Conservation (phyloP, 495 filamentous ascomycete species). For the Tuber magnatum region DNA sequence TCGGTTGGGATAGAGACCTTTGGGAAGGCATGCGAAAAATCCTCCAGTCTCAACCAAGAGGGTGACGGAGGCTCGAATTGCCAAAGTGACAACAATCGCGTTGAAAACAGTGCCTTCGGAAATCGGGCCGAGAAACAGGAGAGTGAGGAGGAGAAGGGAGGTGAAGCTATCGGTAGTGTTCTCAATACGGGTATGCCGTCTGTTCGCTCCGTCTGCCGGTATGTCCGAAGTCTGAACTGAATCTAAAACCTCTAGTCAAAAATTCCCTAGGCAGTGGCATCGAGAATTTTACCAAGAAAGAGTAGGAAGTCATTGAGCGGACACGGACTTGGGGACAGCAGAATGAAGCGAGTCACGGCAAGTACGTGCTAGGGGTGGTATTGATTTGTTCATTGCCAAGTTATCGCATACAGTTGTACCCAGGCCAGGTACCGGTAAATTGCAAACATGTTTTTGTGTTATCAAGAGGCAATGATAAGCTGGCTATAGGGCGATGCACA, state of each 20-base stretch:
- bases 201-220: not conserved
- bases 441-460: not conserved
- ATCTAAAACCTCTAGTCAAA: not conserved
- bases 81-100: not conserved
- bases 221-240: not conserved
- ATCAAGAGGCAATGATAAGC: not conserved
- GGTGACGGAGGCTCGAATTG: constrained; percentile 1
- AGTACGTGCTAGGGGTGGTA: not conserved
- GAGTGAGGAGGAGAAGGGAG: not conserved
- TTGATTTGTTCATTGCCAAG: not conserved
- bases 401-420: not conserved
- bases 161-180: not conserved
- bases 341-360: not conserved
- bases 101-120: constrained; percentile 18
- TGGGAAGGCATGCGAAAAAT: constrained; percentile 32
- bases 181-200: not conserved
- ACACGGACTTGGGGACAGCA: not conserved
- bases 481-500: not conserved
- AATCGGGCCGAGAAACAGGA: constrained; percentile 22
- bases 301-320: not conserved
- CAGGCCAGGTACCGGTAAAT: not conserved
- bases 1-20: constrained; percentile 19
- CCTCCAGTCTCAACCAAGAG: constrained; percentile 16
- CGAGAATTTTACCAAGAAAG: not conserved
- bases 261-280: not conserved